These are phyloP conservation scores for Cercophora sp. DNA, from an alignment of 495 filamentous ascomycete species.

Conservation along the genomic window DNA sequence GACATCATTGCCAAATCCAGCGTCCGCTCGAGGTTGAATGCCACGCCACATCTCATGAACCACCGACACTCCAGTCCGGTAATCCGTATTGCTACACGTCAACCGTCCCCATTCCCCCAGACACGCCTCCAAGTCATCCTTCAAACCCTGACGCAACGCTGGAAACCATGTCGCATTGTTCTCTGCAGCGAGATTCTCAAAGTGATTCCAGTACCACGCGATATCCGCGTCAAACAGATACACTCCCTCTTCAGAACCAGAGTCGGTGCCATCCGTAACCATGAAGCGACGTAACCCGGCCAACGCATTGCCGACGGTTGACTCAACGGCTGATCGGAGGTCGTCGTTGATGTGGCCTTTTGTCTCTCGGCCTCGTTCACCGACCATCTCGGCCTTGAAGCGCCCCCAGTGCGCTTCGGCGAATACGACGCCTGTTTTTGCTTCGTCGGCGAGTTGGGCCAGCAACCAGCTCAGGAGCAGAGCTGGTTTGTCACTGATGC, in stretches of 20 bases:
- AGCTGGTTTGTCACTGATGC: constrained; percentile 51
- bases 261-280: too few relatives aligned
- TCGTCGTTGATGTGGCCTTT: constrained; percentile 66
- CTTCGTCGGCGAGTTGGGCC: constrained; percentile 73
- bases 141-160: too few relatives aligned
- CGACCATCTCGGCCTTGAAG: constrained; percentile 43
- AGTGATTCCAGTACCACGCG: too few relatives aligned
- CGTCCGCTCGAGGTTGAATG: constrained; percentile 36
- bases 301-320: constrained; percentile 49
- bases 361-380: constrained; percentile 33
- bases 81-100: constrained; percentile 8
- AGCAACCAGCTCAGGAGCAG: constrained; percentile 65
- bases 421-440: constrained; percentile 74
- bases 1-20: constrained; percentile 27
- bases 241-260: too few relatives aligned
- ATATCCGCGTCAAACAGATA: too few relatives aligned
- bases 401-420: constrained; percentile 51
- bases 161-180: too few relatives aligned
- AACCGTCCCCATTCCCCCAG: too few relatives aligned
- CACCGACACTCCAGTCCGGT: constrained; percentile 38
- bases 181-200: too few relatives aligned
- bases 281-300: constrained; percentile 30
- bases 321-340: constrained; percentile 59
- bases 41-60: constrained; percentile 40
- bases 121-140: too few relatives aligned